A percentile compares a stretch with the other conserved stretches of the same genome.
phyloP scores from a whole-genome alignment of 2,329 filamentous ascomycete species.

The Hypoxylon sp. region DNA sequence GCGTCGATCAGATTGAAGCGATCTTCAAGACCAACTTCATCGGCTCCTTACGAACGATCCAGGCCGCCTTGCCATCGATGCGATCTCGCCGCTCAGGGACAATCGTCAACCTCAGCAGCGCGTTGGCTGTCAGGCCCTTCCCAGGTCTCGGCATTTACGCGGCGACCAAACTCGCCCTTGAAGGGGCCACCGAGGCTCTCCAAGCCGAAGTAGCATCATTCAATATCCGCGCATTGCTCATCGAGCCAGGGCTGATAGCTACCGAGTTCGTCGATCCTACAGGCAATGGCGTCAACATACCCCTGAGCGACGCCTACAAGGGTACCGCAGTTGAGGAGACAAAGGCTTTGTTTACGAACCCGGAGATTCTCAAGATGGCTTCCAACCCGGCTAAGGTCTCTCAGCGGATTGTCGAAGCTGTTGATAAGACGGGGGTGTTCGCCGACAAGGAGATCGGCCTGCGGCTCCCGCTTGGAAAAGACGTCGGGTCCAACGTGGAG shows the following conservation, averaged over 20 bases:
- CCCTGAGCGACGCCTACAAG: constrained; percentile 43
- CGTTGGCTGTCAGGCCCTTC: constrained; percentile 24
- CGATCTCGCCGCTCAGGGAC: constrained; percentile 48
- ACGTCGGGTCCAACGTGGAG: constrained; percentile 22
- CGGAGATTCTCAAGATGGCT: constrained; percentile 10
- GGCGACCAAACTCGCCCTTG: constrained; percentile 49
- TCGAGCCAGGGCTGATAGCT: constrained; percentile 45
- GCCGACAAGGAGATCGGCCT: constrained; percentile 39
- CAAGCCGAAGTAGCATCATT: constrained; percentile 48
- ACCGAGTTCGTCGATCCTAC: constrained; percentile 45
- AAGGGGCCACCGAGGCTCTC: constrained; percentile 49
- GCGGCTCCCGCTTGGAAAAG: constrained; percentile 35
- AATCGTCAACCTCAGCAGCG: constrained; percentile 52
- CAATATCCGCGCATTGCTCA: constrained; percentile 48
- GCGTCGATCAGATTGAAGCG: constrained; percentile 43
- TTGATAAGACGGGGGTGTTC: constrained; percentile 48
- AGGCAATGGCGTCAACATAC: constrained; percentile 37
- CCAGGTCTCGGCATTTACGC: constrained; percentile 47
- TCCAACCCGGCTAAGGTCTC: constrained; percentile 38
- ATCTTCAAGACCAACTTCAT: constrained; percentile 51
- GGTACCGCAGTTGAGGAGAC: constrained; percentile 38
- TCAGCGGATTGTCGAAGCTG: constrained; percentile 47
- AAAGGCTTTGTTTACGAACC: constrained; percentile 13
- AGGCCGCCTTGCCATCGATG: constrained; percentile 50
- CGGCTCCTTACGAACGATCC: constrained; percentile 48